Percentiles rank a stretch among this genome's conserved stretches.
phyloP scores from a whole-genome alignment of 2,329 filamentous ascomycete species.

The Tolypocladium sp. region DNA sequence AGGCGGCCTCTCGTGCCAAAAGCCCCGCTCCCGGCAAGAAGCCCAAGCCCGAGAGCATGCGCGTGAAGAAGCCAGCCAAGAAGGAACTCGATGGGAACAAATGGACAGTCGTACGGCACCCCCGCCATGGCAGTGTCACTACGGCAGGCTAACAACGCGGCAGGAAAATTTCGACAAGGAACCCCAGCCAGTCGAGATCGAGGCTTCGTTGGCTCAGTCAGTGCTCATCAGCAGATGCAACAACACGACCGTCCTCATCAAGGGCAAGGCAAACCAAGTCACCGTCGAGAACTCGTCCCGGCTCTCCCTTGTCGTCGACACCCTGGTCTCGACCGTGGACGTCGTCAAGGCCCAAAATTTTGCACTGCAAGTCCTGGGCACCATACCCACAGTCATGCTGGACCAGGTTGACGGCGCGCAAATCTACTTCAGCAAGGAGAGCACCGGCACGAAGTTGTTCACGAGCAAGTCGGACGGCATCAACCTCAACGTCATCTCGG shows the following conservation, averaged over 20 bases:
- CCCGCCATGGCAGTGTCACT: not conserved
- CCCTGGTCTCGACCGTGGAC: conserved; percentile 82
- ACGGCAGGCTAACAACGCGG: conserved; percentile 2
- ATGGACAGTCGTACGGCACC: conserved; percentile 66
- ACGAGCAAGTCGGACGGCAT: conserved; percentile 80
- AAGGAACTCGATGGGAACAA: conserved; percentile 83
- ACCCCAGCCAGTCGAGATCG: conserved; percentile 63
- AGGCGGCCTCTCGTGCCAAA: conserved; percentile 55
- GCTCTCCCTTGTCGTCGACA: conserved; percentile 79
- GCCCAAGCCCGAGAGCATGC: conserved; percentile 78
- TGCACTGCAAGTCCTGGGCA: conserved; percentile 82
- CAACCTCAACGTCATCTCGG: conserved; percentile 74
- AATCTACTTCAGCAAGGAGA: conserved; percentile 78
- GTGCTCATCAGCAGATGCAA: conserved; percentile 88
- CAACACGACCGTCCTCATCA: conserved; percentile 81
- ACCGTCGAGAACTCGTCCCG: conserved; percentile 85
- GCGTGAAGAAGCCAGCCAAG: conserved; percentile 69
- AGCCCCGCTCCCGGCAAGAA: conserved; percentile 83
- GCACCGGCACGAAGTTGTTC: conserved; percentile 70
- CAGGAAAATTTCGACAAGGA: conserved; percentile 87
- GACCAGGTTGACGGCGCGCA: conserved; percentile 90
- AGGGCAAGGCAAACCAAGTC: conserved; percentile 93
- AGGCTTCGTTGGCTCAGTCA: conserved; percentile 76
- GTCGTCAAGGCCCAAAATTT: conserved; percentile 95
- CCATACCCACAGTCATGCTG: conserved; percentile 77